Evolutionary conservation across 495 filamentous ascomycete genomes (phyloP).

Genomic region (Penicillium angulare): DNA sequence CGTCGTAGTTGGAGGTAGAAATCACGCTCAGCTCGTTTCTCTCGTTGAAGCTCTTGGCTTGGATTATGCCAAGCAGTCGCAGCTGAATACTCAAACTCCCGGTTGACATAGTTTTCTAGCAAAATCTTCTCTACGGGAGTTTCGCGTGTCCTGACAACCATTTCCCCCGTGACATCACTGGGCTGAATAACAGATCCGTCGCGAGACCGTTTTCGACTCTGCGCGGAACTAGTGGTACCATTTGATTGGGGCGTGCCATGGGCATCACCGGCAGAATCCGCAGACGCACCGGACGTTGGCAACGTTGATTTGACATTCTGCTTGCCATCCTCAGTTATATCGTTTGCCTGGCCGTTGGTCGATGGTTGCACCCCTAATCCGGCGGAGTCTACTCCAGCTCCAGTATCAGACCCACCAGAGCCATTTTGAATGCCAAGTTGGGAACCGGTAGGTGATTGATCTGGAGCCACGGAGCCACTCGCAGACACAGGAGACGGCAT

Average conservation of each 20-base stretch:
- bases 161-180: conserved; percentile 23
- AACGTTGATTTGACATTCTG: conserved; percentile 58
- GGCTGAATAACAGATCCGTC: conserved; percentile 51
- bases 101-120: conserved; percentile 73
- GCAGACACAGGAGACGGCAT: conserved; percentile 43
- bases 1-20: conserved; percentile 50
- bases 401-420: conserved; percentile 22
- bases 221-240: conserved; percentile 41
- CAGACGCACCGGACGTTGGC: conserved; percentile 46
- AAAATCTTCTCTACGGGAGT: conserved; percentile 54
- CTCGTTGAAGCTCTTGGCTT: conserved; percentile 46
- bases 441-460: conserved; percentile 24
- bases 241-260: conserved; percentile 35
- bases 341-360: conserved; percentile 29
- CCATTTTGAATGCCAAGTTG: conserved; percentile 29
- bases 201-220: conserved; percentile 58
- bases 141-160: conserved; percentile 37
- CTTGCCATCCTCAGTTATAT: conserved; percentile 54
- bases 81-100: conserved; percentile 69
- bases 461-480: conserved; percentile 20
- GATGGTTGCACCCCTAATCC: conserved; percentile 22
- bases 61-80: conserved; percentile 41
- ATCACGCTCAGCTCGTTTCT: conserved; percentile 55
- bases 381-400: conserved; percentile 23
- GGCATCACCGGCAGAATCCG: conserved; percentile 25